Conservation (phyloP, 2,329 filamentous ascomycete species). For the Epichloe gansuensis region DNA sequence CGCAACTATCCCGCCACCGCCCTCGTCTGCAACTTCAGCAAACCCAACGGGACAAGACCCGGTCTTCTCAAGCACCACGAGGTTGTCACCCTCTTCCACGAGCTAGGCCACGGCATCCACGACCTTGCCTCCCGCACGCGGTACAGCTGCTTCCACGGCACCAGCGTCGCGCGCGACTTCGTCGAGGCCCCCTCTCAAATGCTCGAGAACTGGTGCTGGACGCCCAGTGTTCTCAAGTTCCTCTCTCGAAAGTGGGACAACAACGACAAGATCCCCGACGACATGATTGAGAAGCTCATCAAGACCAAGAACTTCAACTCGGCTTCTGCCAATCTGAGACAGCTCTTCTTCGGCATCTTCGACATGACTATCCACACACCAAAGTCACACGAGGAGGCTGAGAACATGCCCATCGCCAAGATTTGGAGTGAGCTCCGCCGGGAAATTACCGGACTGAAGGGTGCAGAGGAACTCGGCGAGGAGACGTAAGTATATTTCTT, state of each 20-base stretch:
- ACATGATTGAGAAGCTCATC: slow-evolving; percentile 61
- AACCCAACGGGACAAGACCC: slow-evolving; percentile 63
- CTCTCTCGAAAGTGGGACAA: slow-evolving; percentile 65
- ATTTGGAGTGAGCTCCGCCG: slow-evolving; percentile 62
- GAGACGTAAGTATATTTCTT: slow-evolving; percentile 29
- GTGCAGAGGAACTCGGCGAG: slow-evolving; percentile 53
- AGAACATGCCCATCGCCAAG: slow-evolving; percentile 50
- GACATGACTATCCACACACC: slow-evolving; percentile 73
- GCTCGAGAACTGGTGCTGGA: slow-evolving; percentile 69
- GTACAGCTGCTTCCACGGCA: slow-evolving; percentile 56
- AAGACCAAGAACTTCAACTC: slow-evolving; percentile 71
- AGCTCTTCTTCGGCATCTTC: slow-evolving; percentile 70
- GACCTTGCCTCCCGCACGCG: slow-evolving; percentile 50
- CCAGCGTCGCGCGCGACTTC: slow-evolving; percentile 53
- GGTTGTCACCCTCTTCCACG: slow-evolving; percentile 72
- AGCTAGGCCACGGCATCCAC: slow-evolving; percentile 59
- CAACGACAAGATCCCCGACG: slow-evolving; percentile 57
- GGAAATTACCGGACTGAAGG: slow-evolving; percentile 60
- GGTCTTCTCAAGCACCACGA: slow-evolving; percentile 72
- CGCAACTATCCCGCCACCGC: slow-evolving; percentile 66
- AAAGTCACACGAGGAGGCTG: slow-evolving; percentile 52
- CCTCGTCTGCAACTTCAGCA: slow-evolving; percentile 76
- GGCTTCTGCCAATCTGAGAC: slow-evolving; percentile 63
- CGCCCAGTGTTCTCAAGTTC: slow-evolving; percentile 47
- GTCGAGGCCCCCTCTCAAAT: slow-evolving; percentile 61